phyloP scores from a whole-genome alignment of 768 basidiomycete genomes.

The Podaxis rugospora region DNA sequence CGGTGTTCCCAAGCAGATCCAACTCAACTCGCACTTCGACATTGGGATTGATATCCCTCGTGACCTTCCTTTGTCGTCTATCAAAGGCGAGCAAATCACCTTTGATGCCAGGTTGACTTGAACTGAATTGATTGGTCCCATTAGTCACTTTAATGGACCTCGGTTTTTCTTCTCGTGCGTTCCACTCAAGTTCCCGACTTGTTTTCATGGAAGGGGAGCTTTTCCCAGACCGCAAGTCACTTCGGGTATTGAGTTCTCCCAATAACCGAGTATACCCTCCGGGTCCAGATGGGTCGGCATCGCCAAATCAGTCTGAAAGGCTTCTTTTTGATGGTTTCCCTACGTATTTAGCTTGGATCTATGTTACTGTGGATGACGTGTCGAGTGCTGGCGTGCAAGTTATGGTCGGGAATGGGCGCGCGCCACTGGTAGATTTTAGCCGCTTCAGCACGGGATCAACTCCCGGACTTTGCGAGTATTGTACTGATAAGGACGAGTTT shows the following conservation, averaged over 20 bases:
- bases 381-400: conserved; percentile 32
- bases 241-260: conserved; percentile 29
- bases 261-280: conserved; percentile 34
- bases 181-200: conserved; percentile 33
- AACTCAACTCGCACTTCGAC: conserved; percentile 30
- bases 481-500: too few relatives aligned
- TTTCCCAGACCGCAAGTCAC: conserved; percentile 25
- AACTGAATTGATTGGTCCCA: background rate
- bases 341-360: conserved; percentile 20
- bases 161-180: conserved; percentile 36
- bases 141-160: conserved; percentile 36
- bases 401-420: conserved; percentile 34
- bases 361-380: conserved; percentile 29
- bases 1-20: conserved; percentile 30
- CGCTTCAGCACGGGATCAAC: background rate
- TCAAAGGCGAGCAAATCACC: conserved; percentile 24
- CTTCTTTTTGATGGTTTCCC: background rate
- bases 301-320: background rate
- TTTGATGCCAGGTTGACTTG: background rate
- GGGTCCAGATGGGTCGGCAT: conserved; percentile 25
- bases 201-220: conserved; percentile 31
- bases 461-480: background rate
- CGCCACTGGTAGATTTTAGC: conserved; percentile 28
- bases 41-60: conserved; percentile 27
- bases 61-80: conserved; percentile 19